Evolutionary conservation across 306 rosid genomes (phyloP).

Genomic region (Fragaria nilgerrensis): DNA sequence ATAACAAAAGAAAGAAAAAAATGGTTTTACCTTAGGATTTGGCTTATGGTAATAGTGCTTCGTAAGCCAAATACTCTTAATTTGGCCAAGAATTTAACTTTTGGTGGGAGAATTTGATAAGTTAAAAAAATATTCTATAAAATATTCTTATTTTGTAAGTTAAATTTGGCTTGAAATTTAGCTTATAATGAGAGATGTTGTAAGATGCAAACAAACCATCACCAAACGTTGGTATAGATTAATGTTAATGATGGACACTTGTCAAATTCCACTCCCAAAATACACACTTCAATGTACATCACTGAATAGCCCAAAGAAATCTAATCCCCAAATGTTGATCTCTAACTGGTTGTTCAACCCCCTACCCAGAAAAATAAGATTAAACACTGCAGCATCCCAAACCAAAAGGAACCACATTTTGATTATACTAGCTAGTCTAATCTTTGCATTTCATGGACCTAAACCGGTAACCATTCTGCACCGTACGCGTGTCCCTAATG

Average conservation of each 20-base stretch:
- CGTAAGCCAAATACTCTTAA: too few species aligned
- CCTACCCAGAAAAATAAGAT: neutral
- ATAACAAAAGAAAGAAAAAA: too few species aligned
- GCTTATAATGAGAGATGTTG: too few species aligned
- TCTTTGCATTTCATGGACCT: conserved; percentile 6
- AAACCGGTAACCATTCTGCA: neutral
- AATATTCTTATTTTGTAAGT: too few species aligned
- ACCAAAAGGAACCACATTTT: neutral
- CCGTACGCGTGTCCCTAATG: conserved; percentile 46
- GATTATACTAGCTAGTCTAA: neutral
- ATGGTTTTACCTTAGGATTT: too few species aligned
- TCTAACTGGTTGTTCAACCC: neutral
- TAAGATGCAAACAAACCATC: neutral
- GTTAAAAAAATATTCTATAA: too few species aligned
- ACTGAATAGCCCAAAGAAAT: neutral
- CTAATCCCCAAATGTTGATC: conserved; percentile 6
- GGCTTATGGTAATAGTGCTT: too few species aligned
- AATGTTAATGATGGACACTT: conserved; percentile 24
- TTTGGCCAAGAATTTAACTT: too few species aligned
- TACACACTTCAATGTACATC: conserved; percentile 25
- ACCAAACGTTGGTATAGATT: conserved; percentile 21
- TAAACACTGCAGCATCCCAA: neutral
- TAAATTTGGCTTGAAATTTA: too few species aligned
- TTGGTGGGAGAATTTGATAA: too few species aligned
- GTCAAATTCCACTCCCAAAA: conserved; percentile 5